Conservation (phyloP, 2,329 filamentous ascomycete genomes). For the Fusarium sp. region DNA sequence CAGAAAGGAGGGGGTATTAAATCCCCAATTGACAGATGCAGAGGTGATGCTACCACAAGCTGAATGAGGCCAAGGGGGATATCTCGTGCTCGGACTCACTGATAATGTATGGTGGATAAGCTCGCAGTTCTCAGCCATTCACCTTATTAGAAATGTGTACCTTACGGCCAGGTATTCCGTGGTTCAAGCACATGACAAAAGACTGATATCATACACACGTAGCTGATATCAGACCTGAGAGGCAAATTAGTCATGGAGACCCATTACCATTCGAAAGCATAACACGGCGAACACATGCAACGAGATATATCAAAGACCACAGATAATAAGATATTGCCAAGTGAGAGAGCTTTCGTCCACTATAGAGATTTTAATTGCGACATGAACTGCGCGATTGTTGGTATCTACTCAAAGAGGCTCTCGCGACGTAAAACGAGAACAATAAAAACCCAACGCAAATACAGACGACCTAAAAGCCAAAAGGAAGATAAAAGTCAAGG, state of each 20-base stretch:
- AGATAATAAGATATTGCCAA: not conserved
- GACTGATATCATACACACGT: not conserved
- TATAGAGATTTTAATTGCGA: constrained; percentile 15
- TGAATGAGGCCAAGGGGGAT: not conserved
- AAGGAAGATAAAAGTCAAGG: constrained; percentile 3
- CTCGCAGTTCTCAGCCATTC: not conserved
- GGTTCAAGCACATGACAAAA: not conserved
- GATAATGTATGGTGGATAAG: not conserved
- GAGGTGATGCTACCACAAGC: not conserved
- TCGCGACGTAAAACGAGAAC: constrained; percentile 6
- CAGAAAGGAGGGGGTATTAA: no score
- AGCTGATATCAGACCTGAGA: not conserved
- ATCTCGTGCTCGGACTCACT: not conserved
- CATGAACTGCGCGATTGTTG: constrained; percentile 18
- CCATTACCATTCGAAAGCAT: not conserved
- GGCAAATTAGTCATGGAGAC: not conserved
- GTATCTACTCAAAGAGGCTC: constrained; percentile 35
- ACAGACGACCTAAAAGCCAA: constrained; percentile 10
- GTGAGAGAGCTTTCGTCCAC: not conserved
- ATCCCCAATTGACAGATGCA: no score
- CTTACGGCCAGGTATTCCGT: not conserved
- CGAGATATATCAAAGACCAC: not conserved
- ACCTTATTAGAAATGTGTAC: not conserved
- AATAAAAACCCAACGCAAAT: constrained; percentile 8
- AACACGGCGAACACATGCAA: not conserved